phyloP scores from a whole-genome alignment of 768 basidiomycete species.

The Suillus placidus region DNA sequence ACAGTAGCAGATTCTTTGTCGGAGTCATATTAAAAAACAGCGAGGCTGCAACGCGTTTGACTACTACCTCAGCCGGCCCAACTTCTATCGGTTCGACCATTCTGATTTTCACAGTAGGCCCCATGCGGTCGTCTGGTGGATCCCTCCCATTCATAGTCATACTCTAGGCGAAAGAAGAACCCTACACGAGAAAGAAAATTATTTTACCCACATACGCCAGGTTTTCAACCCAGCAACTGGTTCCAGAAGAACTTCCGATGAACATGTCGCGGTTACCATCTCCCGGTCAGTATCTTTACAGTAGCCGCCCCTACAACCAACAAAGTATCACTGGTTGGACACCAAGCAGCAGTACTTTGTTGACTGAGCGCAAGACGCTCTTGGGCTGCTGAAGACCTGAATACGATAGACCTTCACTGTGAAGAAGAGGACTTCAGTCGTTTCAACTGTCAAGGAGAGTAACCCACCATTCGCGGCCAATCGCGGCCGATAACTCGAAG shows the following conservation, averaged over 20 bases:
- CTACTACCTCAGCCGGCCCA: background rate
- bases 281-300: no score
- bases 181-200: no score
- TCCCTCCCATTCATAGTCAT: no score
- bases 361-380: background rate
- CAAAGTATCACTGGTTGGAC: background rate
- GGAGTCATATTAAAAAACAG: background rate
- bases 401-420: background rate
- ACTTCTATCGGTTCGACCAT: background rate
- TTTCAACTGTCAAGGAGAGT: background rate
- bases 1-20: background rate
- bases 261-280: no score
- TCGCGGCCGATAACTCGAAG: background rate
- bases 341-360: no score
- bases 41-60: conserved; percentile 7
- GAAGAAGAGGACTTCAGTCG: background rate
- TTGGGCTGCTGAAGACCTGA: background rate
- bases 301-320: no score
- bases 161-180: no score
- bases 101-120: no score
- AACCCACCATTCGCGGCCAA: background rate
- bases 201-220: no score
- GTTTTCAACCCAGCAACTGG: no score
- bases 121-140: no score
- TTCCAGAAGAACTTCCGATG: no score